These are phyloP conservation scores for Beta vulgaris DNA, from an alignment of 148 eudicot species.

Conservation along the genomic window DNA sequence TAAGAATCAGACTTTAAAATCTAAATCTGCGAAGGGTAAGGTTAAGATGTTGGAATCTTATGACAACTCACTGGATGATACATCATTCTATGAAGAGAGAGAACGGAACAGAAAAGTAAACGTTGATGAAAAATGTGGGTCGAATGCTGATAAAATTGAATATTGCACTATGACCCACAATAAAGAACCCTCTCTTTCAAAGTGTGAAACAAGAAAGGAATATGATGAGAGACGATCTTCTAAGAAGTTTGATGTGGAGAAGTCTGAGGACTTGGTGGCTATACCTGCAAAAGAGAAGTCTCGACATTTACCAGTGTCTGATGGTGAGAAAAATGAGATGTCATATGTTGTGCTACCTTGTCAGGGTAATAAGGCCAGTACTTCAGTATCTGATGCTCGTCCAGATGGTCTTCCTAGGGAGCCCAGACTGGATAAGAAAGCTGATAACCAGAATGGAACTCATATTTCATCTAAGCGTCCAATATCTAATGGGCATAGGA, in stretches of 20 bases:
- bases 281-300: conserved; percentile 47
- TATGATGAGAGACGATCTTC: conserved; percentile 39
- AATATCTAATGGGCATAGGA: conserved; percentile 50
- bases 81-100: conserved; percentile 39
- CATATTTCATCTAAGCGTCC: conserved; percentile 40
- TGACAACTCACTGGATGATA: conserved; percentile 30
- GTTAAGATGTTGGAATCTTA: conserved; percentile 41
- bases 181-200: conserved; percentile 26
- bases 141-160: conserved; percentile 33
- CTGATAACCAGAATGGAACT: conserved; percentile 41
- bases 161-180: conserved; percentile 27
- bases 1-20: conserved; percentile 30
- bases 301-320: conserved; percentile 44
- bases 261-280: conserved; percentile 33
- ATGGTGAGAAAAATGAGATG: conserved; percentile 41
- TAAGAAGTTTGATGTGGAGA: conserved; percentile 39
- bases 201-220: conserved; percentile 33
- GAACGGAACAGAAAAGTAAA: conserved; percentile 39
- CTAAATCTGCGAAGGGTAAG: conserved; percentile 43
- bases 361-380: conserved; percentile 38
- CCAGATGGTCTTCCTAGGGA: conserved; percentile 41
- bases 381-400: conserved; percentile 29
- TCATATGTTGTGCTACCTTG: conserved; percentile 22
- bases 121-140: conserved; percentile 39
- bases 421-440: conserved; percentile 36